Evolutionary conservation across 73 alveolate species (phyloP).

Genomic region (Blepharisma stoltei): DNA sequence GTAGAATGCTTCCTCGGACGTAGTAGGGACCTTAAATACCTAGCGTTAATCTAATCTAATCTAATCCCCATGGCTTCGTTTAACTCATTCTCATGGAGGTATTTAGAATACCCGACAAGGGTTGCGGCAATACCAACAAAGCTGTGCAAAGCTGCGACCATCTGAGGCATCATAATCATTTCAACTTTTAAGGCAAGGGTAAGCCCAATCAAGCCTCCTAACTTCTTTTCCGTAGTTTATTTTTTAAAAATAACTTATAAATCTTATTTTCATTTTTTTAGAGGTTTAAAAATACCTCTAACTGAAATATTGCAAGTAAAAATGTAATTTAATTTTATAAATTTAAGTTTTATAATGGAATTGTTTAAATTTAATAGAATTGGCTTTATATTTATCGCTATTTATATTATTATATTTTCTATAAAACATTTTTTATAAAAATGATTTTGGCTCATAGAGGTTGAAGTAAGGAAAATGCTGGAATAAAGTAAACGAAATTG

Average conservation of each 20-base stretch:
- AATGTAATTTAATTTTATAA: too few species aligned
- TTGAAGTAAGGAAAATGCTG: background rate
- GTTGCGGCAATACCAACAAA: conserved; percentile 73
- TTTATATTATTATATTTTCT: too few species aligned
- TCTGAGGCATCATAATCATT: conserved; percentile 25
- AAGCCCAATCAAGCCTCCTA: conserved; percentile 17
- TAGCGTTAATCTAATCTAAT: conserved; percentile 24
- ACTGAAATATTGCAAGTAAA: too few species aligned
- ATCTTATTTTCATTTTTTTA: too few species aligned
- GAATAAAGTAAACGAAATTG: conserved; percentile 20
- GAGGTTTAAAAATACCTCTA: too few species aligned
- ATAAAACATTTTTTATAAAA: too few species aligned
- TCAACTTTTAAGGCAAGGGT: conserved; percentile 2
- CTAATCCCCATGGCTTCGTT: background rate
- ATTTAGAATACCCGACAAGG: conserved; percentile 54
- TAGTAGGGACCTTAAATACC: conserved; percentile 19
- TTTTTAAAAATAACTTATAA: too few species aligned
- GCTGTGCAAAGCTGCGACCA: conserved; percentile 69
- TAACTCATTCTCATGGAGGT: conserved; percentile 32
- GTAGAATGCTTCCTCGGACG: conserved; percentile 22
- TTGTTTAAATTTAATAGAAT: too few species aligned
- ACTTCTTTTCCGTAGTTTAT: too few species aligned
- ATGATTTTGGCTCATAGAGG: too few species aligned
- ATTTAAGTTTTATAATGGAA: too few species aligned
- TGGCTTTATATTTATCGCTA: too few species aligned